These are phyloP conservation scores for Pythium utonaiense DNA, from an alignment of 352 stramenopile species.

Conservation along the genomic window DNA sequence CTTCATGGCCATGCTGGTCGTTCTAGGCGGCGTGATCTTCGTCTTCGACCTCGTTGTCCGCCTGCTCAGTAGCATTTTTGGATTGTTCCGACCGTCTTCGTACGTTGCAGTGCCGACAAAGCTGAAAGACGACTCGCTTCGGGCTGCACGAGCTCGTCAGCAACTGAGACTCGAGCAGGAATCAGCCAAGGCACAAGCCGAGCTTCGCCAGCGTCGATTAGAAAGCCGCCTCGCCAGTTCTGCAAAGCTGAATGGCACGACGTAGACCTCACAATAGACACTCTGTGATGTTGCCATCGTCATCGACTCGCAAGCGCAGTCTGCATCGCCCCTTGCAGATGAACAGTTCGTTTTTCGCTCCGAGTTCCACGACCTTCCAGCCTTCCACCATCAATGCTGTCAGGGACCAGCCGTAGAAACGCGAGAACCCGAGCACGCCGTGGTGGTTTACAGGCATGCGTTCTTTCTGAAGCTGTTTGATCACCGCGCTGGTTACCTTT, in stretches of 20 bases:
- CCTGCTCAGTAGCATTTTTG: conserved; percentile 1
- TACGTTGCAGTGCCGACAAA: conserved; percentile 16
- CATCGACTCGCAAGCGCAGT: conserved; percentile 15
- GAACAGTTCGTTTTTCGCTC: conserved; percentile 13
- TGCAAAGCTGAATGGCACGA: neutral
- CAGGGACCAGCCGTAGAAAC: conserved; percentile 26
- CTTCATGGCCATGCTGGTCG: conserved; percentile 26
- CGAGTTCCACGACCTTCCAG: conserved; percentile 26
- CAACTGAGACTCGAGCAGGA: conserved; percentile 24
- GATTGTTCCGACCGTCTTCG: neutral
- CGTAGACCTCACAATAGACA: conserved; percentile 22
- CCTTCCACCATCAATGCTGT: conserved; percentile 30
- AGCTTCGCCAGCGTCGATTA: conserved; percentile 13
- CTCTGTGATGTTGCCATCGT: conserved; percentile 6
- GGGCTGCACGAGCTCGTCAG: conserved; percentile 24
- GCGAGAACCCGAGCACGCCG: conserved; percentile 27
- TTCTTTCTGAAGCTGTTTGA: conserved; percentile 22
- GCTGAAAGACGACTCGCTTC: conserved; percentile 25
- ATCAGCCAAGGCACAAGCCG: neutral
- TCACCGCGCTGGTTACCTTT: conserved; percentile 23
- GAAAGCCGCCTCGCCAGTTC: conserved; percentile 8
- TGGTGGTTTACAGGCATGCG: conserved; percentile 29
- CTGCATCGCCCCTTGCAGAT: conserved; percentile 17
- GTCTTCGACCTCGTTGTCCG: conserved; percentile 24
- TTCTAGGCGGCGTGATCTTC: conserved; percentile 27